Percentiles rank a stretch among this genome's conserved stretches.
Conservation (phyloP, 192 early-diverging fungal species). For the Rhizophagus sp. region DNA sequence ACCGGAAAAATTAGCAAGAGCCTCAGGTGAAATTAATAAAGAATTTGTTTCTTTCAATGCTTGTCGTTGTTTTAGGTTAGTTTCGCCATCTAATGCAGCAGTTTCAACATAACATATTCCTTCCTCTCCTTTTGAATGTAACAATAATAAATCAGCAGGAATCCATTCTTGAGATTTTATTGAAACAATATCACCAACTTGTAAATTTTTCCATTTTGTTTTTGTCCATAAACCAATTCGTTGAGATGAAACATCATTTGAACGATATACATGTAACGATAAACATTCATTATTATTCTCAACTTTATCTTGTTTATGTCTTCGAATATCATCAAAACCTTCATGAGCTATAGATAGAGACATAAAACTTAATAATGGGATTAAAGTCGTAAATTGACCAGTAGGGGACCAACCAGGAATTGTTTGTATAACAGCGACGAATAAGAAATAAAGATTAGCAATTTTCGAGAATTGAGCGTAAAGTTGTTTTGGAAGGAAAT, state of each 20-base stretch:
- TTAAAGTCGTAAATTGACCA: conserved; percentile 75
- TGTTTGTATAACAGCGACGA: conserved; percentile 59
- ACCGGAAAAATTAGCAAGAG: conserved; percentile 53
- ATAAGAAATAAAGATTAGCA: conserved; percentile 70
- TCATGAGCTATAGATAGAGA: conserved; percentile 77
- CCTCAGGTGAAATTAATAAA: conserved; percentile 45
- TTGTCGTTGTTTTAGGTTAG: conserved; percentile 86
- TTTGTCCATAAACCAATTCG: conserved; percentile 46
- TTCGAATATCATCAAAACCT: conserved; percentile 70
- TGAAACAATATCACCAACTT: conserved; percentile 76
- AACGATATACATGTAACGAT: conserved; percentile 59
- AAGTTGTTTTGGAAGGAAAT: conserved; percentile 65
- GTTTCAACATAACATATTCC: conserved; percentile 87
- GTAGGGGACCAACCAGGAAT: conserved; percentile 74
- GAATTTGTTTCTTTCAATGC: conserved; percentile 64
- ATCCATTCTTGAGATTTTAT: conserved; percentile 78
- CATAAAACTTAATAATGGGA: conserved; percentile 74
- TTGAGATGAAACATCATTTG: conserved; percentile 49
- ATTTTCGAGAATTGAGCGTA: conserved; percentile 69
- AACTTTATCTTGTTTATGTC: conserved; percentile 63
- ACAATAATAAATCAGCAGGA: conserved; percentile 77
- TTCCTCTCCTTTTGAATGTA: conserved; percentile 69
- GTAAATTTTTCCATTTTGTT: conserved; percentile 60
- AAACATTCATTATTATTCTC: conserved; percentile 62
- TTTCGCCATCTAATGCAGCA: conserved; percentile 85